A percentile compares a stretch with the other conserved stretches of the same genome.
Conservation (phyloP, 2,329 filamentous ascomycete genomes). For the Raffaelea arxii region DNA sequence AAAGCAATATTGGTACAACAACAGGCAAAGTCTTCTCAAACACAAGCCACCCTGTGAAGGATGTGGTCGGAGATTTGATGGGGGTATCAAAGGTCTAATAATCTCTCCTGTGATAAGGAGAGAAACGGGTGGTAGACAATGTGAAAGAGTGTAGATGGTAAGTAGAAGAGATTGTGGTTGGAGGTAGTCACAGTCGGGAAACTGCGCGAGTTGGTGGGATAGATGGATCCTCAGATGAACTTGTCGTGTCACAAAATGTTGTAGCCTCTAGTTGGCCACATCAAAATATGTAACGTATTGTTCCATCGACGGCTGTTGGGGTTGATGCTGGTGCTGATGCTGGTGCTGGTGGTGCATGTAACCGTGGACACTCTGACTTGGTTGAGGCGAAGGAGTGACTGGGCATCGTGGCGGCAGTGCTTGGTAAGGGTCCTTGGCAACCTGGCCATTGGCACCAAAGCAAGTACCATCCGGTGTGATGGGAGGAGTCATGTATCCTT, state of each 20-base stretch:
- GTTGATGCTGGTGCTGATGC: slow-evolving; percentile 18
- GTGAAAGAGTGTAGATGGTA: too few relatives aligned
- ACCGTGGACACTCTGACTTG: slow-evolving; percentile 24
- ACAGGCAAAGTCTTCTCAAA: slow-evolving; percentile 8
- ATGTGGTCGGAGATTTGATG: slow-evolving; percentile 4
- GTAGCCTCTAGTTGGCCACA: slow-evolving; percentile 5
- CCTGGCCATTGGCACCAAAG: slow-evolving; percentile 34
- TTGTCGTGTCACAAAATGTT: not conserved
- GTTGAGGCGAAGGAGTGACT: slow-evolving; percentile 52
- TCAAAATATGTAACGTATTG: slow-evolving; percentile 35
- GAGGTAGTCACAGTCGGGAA: too few relatives aligned
- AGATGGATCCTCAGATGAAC: too few relatives aligned
- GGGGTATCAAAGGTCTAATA: slow-evolving; percentile 12
- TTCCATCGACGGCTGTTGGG: slow-evolving; percentile 28
- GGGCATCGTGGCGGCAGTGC: slow-evolving; percentile 44
- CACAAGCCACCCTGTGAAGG: slow-evolving; percentile 8
- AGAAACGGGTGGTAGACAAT: slow-evolving; percentile 1
- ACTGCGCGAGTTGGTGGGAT: too few relatives aligned
- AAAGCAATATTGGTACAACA: slow-evolving; percentile 12
- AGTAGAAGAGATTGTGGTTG: too few relatives aligned
- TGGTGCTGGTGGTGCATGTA: slow-evolving; percentile 20
- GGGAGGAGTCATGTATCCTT: slow-evolving; percentile 75
- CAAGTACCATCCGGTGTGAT: slow-evolving; percentile 68
- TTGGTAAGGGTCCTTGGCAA: slow-evolving; percentile 37
- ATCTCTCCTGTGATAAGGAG: slow-evolving; percentile 7